phyloP scores from a whole-genome alignment of 192 early-diverging fungal species.

The Backusella psychrophila region DNA sequence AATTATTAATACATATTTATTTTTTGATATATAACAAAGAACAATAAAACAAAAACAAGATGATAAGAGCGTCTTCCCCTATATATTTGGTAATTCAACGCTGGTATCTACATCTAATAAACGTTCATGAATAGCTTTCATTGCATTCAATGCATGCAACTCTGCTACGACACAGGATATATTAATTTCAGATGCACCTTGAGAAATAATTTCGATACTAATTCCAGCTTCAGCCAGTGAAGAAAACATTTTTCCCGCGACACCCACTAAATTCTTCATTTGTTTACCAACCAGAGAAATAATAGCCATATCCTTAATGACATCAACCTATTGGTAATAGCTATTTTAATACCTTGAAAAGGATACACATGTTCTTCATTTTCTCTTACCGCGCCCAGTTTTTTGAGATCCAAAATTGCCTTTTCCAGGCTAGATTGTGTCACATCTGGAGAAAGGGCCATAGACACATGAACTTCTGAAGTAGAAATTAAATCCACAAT shows the following conservation, averaged over 20 bases:
- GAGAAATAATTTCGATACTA: slow-evolving; percentile 95
- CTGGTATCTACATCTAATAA: slow-evolving; percentile 34
- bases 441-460: slow-evolving; percentile 57
- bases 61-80: background rate
- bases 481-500: slow-evolving; percentile 86
- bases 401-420: slow-evolving; percentile 67
- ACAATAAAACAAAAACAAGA: background rate
- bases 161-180: slow-evolving; percentile 87
- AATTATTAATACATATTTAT: background rate
- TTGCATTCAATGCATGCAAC: slow-evolving; percentile 55
- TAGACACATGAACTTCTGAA: slow-evolving; percentile 80
- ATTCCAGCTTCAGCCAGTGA: slow-evolving; percentile 73
- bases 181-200: slow-evolving; percentile 93
- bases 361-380: background rate
- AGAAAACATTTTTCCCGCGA: slow-evolving; percentile 82
- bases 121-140: slow-evolving; percentile 79
- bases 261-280: slow-evolving; percentile 89
- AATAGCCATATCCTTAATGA: slow-evolving; percentile 76
- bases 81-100: background rate
- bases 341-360: background rate
- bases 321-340: slow-evolving; percentile 38
- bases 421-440: slow-evolving; percentile 51
- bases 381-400: slow-evolving; percentile 66
- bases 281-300: slow-evolving; percentile 85
- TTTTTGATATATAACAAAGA: background rate